Base-by-base conservation (phyloP, 495 filamentous ascomycete genomes). In the Massariosphaeria phaeospora region DNA sequence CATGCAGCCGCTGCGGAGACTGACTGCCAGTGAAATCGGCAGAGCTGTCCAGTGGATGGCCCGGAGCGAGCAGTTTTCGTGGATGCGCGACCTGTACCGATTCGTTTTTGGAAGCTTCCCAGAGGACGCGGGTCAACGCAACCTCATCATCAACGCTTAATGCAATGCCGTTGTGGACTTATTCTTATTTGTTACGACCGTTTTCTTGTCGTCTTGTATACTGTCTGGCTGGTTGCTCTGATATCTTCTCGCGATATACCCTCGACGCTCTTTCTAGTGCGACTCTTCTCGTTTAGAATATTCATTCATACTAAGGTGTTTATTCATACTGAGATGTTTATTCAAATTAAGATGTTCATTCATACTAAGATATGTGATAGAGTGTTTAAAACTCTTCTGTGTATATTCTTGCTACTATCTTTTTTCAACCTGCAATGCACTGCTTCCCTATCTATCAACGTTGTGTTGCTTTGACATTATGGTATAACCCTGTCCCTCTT, bases 101-200 rank as follows among this genome's bases (percentile, higher is more conserved):
- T 72, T 89, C n/a, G 88, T 95, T 2, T 90, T 91, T 70, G 88
- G 89, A 0, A 88, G 88, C 65, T 80, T 84, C 49, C 63, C 85
- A 23, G 87, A 94, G 55, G 89, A 93, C 57, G 83, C 80, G 0
- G 80, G 35, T 13, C 56, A 55, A 24, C 42, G 57, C 18, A 64
- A 64, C 25, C 42, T 60, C 20, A 51, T 64, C 40, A 61, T 57
- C 20, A 64, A 55, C 25, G 57, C 57, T 2, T 61, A 36, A 46
- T 21, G 8, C 27, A 17, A 12, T 26, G 12, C 7, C 29, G 8
- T 31, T 49, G 8, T 34, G 25, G 25, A 47, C 31, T 13, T 52
- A 26, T 34, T 31, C 24, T 15, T 10, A 11, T 38, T 27, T 11
- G 26, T 17, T 17, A 34, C 27, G 25, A 10, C 49, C 12, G 8